These are phyloP conservation scores for Nicotiana benthamiana DNA, from an alignment of 257 asterid species.

Conservation along the genomic window DNA sequence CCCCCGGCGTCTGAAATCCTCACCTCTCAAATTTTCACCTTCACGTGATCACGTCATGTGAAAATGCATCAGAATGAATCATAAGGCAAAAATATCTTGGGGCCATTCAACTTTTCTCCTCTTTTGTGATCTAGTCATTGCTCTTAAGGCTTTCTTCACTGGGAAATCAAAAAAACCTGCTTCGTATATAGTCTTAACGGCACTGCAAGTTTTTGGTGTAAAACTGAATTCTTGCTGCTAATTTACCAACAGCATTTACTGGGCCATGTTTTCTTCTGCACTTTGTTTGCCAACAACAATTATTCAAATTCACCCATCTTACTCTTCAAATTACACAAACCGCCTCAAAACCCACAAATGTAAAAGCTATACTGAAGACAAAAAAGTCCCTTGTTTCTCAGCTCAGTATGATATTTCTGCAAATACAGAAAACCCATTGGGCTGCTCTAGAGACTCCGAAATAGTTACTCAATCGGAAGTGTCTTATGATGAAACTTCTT, in stretches of 20 bases:
- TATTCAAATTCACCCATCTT: constrained; percentile 17
- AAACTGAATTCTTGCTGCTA: background rate
- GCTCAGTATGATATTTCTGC: constrained; percentile 3
- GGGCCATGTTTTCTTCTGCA: constrained; percentile 44
- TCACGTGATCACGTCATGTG: background rate
- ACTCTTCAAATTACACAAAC: constrained; percentile 7
- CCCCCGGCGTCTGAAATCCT: too few relatives aligned
- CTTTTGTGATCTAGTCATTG: background rate
- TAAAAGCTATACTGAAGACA: background rate
- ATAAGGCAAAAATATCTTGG: background rate
- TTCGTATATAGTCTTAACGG: background rate
- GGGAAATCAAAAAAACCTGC: background rate
- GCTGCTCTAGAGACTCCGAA: background rate
- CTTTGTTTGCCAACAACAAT: constrained; percentile 20
- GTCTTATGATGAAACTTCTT: background rate
- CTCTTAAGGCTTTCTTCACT: background rate
- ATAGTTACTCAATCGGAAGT: background rate
- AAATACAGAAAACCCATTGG: background rate
- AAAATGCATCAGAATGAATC: background rate
- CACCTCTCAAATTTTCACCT: background rate
- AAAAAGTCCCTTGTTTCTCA: constrained; percentile 1
- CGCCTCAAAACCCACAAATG: constrained; percentile 7
- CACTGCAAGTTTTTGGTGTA: background rate
- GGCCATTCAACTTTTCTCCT: background rate
- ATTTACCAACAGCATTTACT: background rate